Evolutionary conservation across 495 filamentous ascomycete species (phyloP).

Genomic region (Hypoxylon cercidicola): DNA sequence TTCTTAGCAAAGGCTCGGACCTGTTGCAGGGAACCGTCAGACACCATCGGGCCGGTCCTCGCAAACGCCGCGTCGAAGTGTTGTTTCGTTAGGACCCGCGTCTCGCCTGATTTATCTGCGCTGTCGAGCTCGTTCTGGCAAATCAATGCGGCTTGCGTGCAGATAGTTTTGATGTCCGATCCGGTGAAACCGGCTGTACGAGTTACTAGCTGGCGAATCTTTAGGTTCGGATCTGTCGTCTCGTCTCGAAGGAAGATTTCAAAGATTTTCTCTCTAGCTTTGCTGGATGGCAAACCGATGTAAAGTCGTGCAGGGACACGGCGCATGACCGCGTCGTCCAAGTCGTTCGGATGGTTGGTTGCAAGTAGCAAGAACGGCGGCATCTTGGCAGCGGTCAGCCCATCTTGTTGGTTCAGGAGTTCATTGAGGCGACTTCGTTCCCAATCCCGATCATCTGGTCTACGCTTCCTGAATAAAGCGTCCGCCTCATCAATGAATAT

Average conservation of each 20-base stretch:
- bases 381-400: conserved; percentile 4
- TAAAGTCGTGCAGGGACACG: conserved; percentile 26
- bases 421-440: conserved; percentile 28
- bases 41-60: neutral
- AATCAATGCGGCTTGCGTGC: conserved; percentile 29
- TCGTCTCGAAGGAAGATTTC: conserved; percentile 31
- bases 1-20: neutral
- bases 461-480: conserved; percentile 25
- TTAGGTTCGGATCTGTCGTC: conserved; percentile 1
- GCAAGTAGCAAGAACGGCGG: conserved; percentile 32
- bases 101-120: neutral
- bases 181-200: conserved; percentile 28
- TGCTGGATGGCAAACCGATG: conserved; percentile 22
- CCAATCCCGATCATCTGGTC: neutral
- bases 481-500: conserved; percentile 46
- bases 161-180: conserved; percentile 37
- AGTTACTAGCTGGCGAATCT: conserved; percentile 12
- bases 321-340: conserved; percentile 30
- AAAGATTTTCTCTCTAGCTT: conserved; percentile 28
- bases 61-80: neutral
- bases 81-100: neutral
- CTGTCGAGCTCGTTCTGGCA: conserved; percentile 18
- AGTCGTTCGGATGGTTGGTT: conserved; percentile 40
- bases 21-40: neutral
- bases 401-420: conserved; percentile 31